Evolutionary conservation across 2,329 filamentous ascomycete genomes (phyloP).

Genomic region (Microthyrium microscopicum): DNA sequence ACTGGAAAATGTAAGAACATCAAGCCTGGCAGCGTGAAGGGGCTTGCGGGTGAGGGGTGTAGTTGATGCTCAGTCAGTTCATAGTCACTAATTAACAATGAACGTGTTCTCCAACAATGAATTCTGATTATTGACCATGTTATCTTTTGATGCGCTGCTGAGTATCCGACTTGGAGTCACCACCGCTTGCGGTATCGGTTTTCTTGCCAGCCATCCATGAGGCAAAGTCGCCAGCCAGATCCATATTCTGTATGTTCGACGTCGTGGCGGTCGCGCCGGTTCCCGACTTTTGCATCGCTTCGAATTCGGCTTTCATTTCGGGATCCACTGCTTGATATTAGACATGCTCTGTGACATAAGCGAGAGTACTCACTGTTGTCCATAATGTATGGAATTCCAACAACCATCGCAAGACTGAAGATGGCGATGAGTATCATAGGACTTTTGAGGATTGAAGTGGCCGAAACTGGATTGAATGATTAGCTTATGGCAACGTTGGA

Average conservation of each 20-base stretch:
- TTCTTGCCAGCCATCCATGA: slow-evolving; percentile 56
- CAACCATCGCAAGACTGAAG: slow-evolving; percentile 64
- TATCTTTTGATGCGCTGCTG: too few species aligned
- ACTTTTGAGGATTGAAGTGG: slow-evolving; percentile 73
- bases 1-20: slow-evolving; percentile 22
- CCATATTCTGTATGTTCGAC: slow-evolving; percentile 44
- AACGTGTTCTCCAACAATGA: too few species aligned
- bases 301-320: slow-evolving; percentile 85
- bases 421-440: slow-evolving; percentile 93
- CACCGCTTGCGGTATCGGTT: too few species aligned
- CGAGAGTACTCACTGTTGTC: slow-evolving; percentile 63
- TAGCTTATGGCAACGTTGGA: slow-evolving; percentile 9
- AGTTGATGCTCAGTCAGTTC: too few species aligned
- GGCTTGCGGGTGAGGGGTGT: slow-evolving; percentile 13
- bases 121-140: too few species aligned
- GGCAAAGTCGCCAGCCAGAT: slow-evolving; percentile 37
- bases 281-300: slow-evolving; percentile 68
- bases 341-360: neutral
- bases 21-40: slow-evolving; percentile 22
- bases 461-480: slow-evolving; percentile 41
- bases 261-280: slow-evolving; percentile 39
- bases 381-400: slow-evolving; percentile 89
- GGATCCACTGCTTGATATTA: slow-evolving; percentile 90
- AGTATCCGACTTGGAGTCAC: too few species aligned
- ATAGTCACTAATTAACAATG: too few species aligned